Base-by-base conservation (phyloP, 768 basidiomycete genomes). In the Mycena alexandri region DNA sequence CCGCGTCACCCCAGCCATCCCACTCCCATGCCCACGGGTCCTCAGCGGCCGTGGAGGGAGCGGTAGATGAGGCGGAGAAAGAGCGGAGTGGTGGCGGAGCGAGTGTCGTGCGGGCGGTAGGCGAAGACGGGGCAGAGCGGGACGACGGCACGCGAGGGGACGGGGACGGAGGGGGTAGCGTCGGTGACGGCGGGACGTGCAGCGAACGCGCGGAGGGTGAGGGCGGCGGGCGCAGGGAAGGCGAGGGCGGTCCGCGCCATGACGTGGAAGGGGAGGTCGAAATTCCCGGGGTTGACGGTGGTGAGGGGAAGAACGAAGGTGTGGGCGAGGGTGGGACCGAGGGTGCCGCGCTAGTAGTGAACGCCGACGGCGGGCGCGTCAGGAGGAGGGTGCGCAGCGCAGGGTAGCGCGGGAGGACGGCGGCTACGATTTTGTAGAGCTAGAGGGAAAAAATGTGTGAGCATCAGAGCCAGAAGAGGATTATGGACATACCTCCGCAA, bases 1-100 rank as follows among this genome's bases (percentile, higher is more conserved):
- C 68, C 19, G 57, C 61, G 52, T 63, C 64, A 51, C 54, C 59
- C 69, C 70, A 71, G n/a, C 70, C 66, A 19, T 58, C 66, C 70
- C 66, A 68, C 59, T 68, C 70, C 70, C 70, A 71, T 0, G 48
- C 50, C 64, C 65, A 66, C n/a, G 21, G 34, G 16, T 21, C 54
- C 14, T 2, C 4, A 10, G 38, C 34, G 7, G 34, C 11, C 38
- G 38, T 10, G 42, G 21, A 7, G 41, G 42, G 41, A 19, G 41
- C 36, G 12, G 54, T 16, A 16, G n/a, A 17, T 38, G 42, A 38
- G 25, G 43, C 16, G 22, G 19, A 42, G 43, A 25, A 24, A 38
- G 42, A 25, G n/a, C 25, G 47, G n/a, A 43, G 51, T 4, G 67
- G 67, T 6, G 56, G 67, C 13, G 46, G 58, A 7, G 65, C 44